Conservation (phyloP, 768 basidiomycete species). For the Lactarius psammicola region DNA sequence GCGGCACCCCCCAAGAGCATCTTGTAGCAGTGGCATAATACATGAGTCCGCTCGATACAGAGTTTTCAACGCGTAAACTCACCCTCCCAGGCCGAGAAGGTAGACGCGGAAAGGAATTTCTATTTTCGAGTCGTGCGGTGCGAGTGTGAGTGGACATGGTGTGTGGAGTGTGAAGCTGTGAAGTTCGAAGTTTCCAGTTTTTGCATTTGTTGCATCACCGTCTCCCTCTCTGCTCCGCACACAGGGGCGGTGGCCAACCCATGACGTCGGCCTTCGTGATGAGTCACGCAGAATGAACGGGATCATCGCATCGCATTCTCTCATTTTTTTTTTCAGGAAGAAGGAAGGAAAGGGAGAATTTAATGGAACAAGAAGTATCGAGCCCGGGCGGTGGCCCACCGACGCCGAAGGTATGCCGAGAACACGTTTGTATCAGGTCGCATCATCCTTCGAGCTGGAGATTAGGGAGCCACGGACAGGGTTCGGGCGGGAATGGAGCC, state of each 20-base stretch:
- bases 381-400: constrained; percentile 2
- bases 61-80: not conserved
- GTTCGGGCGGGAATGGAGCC: not conserved
- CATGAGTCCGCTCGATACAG: not conserved
- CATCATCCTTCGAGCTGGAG: constrained; percentile 2
- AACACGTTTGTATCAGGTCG: constrained; percentile 2
- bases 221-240: not conserved
- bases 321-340: not conserved
- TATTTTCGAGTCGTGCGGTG: not conserved
- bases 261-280: not conserved
- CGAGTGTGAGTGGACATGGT: not conserved
- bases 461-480: not conserved
- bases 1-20: constrained; percentile 16
- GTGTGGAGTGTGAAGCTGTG: not conserved
- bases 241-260: not conserved
- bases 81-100: constrained; percentile 13
- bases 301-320: not conserved
- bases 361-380: not conserved
- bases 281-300: not conserved
- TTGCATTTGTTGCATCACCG: no score
- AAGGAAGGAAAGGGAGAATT: not conserved
- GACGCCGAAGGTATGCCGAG: not conserved
- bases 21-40: constrained; percentile 1
- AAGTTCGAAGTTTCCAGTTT: not conserved
- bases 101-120: not conserved